Evolutionary conservation across 441 rosid species (phyloP), one percentile per base, ranked within the genome.

Genomic region (Gossypium davidsonii): DNA sequence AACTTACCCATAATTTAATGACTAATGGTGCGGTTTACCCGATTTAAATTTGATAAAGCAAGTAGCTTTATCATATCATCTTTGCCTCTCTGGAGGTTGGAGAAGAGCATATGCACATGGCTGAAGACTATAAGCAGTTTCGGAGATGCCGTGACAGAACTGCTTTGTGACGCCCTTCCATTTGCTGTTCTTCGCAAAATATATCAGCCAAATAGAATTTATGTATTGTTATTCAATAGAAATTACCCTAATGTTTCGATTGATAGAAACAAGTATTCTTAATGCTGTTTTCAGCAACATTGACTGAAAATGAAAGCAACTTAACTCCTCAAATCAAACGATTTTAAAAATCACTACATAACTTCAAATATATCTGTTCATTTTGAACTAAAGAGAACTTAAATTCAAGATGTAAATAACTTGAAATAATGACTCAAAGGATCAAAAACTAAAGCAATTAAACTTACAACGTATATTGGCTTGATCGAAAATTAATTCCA

Each of bases 221-320:
- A 25, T 59, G 64, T 26, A 7, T 37, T 37, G 42, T 37, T 60
- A 60, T 60, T 60, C 42, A 60, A 60, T 28, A 60, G 7, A 28
- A 28, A 25, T 14, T 37, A 60, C 39, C 21, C 18, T 60, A 28
- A 2, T 60, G 8, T 60, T 6, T 28, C 28, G 44, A 28, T 28
- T 60, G 44, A n/a, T n/a, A 31, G 6, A 6, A 23, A 6, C 21
- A 14, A 79, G 82, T 77, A 81, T 74, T 70, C 78, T 46, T 46
- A 46, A 46, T 46, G 52, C 52, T 46, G 52, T 46, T 46, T 46
- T 46, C 52, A 46, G n/a, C 15, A 46, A 46, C 2, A 46, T 46
- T 48, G 46, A n/a, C 66, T 6, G 66, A 60, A 31, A 31, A 60
- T 31, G 66, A 60, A 58, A 25, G 21, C 15, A 31, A 60, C 42